phyloP scores from a whole-genome alignment of 1,284 basidiomycete genomes.

The Anthracocystis walkeri region DNA sequence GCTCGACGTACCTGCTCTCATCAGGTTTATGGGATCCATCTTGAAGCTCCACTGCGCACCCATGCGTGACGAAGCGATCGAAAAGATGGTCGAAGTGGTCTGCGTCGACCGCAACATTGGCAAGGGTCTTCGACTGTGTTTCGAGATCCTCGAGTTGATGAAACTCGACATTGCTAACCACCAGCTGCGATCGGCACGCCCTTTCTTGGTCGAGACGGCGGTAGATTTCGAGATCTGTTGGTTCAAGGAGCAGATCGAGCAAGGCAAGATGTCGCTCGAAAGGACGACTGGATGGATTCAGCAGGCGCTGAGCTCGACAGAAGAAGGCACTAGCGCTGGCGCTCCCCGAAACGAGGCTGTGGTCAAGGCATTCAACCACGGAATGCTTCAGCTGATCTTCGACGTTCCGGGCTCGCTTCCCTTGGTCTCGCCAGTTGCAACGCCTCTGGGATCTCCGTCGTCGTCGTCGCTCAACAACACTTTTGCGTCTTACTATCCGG shows the following conservation, averaged over 20 bases:
- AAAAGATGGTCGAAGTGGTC: constrained; percentile 77
- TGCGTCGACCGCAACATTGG: constrained; percentile 73
- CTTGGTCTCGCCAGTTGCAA: constrained; percentile 56
- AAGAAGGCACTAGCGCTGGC: too few relatives aligned
- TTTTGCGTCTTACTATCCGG: constrained; percentile 69
- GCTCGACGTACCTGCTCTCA: constrained; percentile 85
- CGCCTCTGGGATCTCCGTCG: constrained; percentile 67
- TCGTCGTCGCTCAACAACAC: constrained; percentile 57
- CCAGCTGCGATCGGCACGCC: constrained; percentile 86
- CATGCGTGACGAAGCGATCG: constrained; percentile 86
- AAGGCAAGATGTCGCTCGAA: constrained; percentile 73
- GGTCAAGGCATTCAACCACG: constrained; percentile 75
- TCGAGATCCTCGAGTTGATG: constrained; percentile 93
- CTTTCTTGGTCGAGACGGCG: constrained; percentile 83
- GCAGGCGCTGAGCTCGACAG: constrained; percentile 35
- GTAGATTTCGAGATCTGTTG: constrained; percentile 83
- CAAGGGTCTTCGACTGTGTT: constrained; percentile 82
- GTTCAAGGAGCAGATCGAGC: constrained; percentile 76
- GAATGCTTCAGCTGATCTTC: constrained; percentile 80
- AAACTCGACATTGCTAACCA: constrained; percentile 96
- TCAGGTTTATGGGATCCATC: constrained; percentile 81
- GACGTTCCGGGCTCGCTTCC: constrained; percentile 73
- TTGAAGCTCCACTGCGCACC: constrained; percentile 92
- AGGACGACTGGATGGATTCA: constrained; percentile 78
- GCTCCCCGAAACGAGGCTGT: constrained; percentile 63